Evolutionary conservation across 805 yeast species (phyloP).

Genomic region (Debaryomyces prosopidis): DNA sequence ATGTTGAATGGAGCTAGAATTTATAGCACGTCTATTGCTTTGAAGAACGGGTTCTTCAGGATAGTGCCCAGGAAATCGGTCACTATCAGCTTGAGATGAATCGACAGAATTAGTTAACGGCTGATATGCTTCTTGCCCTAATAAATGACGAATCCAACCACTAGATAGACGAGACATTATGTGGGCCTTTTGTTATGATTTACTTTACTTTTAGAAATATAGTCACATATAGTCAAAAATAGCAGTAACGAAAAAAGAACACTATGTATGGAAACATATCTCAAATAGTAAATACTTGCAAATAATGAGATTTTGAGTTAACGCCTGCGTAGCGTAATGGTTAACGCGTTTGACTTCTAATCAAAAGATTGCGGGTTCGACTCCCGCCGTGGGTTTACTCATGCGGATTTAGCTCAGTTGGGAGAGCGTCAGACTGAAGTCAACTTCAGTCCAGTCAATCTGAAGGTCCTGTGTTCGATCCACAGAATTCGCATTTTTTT

Average conservation of each 20-base stretch:
- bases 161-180: conserved; percentile 3
- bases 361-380: conserved; percentile 68
- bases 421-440: conserved; percentile 41
- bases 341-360: conserved; percentile 69
- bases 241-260: no score
- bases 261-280: no score
- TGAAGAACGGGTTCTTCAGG: conserved; percentile 15
- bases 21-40: conserved; percentile 11
- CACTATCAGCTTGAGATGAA: background rate
- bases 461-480: conserved; percentile 90
- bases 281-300: no score
- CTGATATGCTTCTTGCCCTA: conserved; percentile 9
- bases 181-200: background rate
- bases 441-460: conserved; percentile 44
- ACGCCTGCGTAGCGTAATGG: conserved; percentile 55
- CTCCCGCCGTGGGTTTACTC: conserved; percentile 46
- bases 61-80: conserved; percentile 22
- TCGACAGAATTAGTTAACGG: conserved; percentile 5
- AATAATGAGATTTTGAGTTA: background rate
- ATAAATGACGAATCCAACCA: conserved; percentile 10
- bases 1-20: conserved; percentile 16
- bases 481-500: conserved; percentile 45
- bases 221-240: no score
- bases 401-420: conserved; percentile 38
- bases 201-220: no score